These are phyloP conservation scores for Cladosporium sp. DNA, from an alignment of 2,329 filamentous ascomycete species.

Conservation along the genomic window DNA sequence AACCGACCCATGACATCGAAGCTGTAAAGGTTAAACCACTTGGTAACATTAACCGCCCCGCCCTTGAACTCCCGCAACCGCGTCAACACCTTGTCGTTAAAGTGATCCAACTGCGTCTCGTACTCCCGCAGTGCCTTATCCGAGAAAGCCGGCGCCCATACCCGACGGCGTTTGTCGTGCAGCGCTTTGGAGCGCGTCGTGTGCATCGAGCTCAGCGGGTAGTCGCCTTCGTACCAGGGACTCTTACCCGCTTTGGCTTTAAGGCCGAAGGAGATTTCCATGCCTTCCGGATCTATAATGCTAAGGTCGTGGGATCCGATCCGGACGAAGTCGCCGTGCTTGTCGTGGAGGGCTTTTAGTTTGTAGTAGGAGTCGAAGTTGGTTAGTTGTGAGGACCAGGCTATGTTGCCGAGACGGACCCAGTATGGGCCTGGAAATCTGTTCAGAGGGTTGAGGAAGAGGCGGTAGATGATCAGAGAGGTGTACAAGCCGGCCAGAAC, in stretches of 20 bases:
- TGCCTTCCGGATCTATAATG: constrained; percentile 40
- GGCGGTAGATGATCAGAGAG: constrained; percentile 43
- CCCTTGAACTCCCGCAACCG: constrained; percentile 34
- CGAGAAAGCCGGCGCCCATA: constrained; percentile 48
- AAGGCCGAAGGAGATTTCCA: constrained; percentile 43
- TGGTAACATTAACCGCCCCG: constrained; percentile 41
- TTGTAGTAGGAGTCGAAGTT: constrained; percentile 35
- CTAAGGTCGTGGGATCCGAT: constrained; percentile 42
- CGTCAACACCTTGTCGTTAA: constrained; percentile 41
- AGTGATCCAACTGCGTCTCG: constrained; percentile 41
- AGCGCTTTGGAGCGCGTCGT: constrained; percentile 40
- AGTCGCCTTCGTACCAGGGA: constrained; percentile 44
- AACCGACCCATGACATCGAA: constrained; percentile 52
- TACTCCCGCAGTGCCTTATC: constrained; percentile 46
- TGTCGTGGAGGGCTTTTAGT: constrained; percentile 37
- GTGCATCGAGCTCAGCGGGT: constrained; percentile 43
- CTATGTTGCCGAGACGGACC: constrained; percentile 38
- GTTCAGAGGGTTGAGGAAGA: constrained; percentile 39
- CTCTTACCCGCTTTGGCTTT: constrained; percentile 45
- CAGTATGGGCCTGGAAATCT: constrained; percentile 40
- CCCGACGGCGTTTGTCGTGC: constrained; percentile 44
- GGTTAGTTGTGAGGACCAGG: constrained; percentile 31
- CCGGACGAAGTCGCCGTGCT: constrained; percentile 41
- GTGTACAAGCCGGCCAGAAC: constrained; percentile 32
- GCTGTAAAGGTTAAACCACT: constrained; percentile 46